These are phyloP conservation scores for Carex pumila DNA, from an alignment of 176 grass and related monocot genomes.

Conservation along the genomic window DNA sequence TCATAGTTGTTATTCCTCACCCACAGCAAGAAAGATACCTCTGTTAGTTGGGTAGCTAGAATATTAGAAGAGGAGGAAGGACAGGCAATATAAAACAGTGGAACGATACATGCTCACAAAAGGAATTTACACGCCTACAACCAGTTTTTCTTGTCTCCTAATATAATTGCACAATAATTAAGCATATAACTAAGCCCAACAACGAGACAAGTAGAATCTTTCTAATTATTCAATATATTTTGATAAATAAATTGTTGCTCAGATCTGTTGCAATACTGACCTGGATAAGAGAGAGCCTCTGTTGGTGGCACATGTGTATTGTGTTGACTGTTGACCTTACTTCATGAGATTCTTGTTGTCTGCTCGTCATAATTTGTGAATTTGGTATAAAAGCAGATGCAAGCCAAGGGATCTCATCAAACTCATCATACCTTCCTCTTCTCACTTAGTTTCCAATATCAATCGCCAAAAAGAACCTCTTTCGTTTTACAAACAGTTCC, in stretches of 20 bases:
- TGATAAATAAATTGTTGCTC: background rate
- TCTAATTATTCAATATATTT: background rate
- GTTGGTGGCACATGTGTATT: background rate
- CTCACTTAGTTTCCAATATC: slow-evolving; percentile 7
- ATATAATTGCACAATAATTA: too few species aligned
- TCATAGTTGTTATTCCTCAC: too few species aligned
- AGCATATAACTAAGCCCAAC: background rate
- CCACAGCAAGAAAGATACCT: too few species aligned
- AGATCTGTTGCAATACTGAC: background rate
- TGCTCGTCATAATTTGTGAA: background rate
- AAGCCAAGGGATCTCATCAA: background rate
- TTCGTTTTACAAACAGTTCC: background rate
- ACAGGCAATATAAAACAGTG: too few species aligned
- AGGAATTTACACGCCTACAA: too few species aligned
- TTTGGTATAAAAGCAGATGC: slow-evolving; percentile 19
- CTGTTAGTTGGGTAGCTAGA: too few species aligned
- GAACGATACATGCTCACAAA: too few species aligned
- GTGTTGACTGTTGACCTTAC: background rate
- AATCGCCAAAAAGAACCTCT: background rate
- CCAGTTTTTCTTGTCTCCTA: too few species aligned
- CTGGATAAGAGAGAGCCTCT: background rate
- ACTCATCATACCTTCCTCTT: background rate
- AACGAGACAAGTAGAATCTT: background rate
- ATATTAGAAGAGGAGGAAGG: too few species aligned
- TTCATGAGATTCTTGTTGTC: background rate